phyloP scores from a whole-genome alignment of 305 asterid species.

The Fraxinus dipetala region DNA sequence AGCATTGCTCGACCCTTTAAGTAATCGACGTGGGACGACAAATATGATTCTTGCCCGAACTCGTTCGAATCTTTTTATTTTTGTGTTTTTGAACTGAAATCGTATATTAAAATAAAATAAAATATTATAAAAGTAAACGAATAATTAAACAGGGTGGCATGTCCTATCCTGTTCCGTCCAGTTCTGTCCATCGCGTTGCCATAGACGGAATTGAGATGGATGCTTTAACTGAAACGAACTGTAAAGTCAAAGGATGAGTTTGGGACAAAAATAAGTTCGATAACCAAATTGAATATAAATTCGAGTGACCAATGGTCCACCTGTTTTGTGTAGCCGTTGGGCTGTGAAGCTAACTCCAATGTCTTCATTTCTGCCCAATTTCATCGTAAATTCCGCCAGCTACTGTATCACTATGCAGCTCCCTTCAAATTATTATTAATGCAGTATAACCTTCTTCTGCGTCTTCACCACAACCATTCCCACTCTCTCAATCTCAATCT shows the following conservation, averaged over 20 bases:
- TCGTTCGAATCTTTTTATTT: no score
- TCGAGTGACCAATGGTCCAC: neutral
- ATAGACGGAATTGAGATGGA: neutral
- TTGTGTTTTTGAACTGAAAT: neutral
- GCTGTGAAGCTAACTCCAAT: constrained; percentile 19
- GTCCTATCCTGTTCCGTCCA: neutral
- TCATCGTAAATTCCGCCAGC: constrained; percentile 45
- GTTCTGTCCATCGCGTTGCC: neutral
- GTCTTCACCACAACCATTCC: neutral
- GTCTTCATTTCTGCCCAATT: constrained; percentile 30
- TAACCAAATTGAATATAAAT: neutral
- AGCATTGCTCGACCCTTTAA: neutral
- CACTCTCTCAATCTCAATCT: neutral
- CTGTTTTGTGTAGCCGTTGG: constrained; percentile 36
- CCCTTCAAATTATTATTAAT: neutral
- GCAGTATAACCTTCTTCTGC: constrained; percentile 24
- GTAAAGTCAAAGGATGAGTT: neutral
- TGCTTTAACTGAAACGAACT: neutral
- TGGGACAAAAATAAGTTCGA: neutral
- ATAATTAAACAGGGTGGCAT: neutral
- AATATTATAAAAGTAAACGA: no score
- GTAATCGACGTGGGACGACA: neutral
- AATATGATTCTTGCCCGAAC: neutral
- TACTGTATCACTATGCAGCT: neutral
- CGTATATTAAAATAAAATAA: no score